Base-by-base conservation (phyloP, 306 rosid genomes). In the Quercus dentata region DNA sequence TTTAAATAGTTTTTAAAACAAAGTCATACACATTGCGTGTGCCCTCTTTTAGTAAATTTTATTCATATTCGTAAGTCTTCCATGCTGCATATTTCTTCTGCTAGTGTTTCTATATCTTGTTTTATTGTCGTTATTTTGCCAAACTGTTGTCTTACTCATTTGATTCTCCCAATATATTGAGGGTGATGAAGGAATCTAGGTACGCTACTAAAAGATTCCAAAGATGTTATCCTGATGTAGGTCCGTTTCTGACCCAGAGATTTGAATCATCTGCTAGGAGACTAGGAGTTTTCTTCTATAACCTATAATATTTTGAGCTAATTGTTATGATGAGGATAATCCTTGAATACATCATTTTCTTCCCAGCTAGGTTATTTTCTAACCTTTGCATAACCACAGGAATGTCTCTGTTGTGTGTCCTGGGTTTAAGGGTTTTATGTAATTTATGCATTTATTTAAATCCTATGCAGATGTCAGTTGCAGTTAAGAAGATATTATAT, bases 401-500 rank as follows among this genome's bases (percentile, higher is more conserved):
- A 62, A 14, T 62, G 38, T 62, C 38, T 62, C 38, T 27, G 11
- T 19, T 28, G 33, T 28, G 33, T 62, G 33, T 59, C 4, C 18
- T 23, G 13, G 8, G 58, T 0, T 18, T 69, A 5, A 11, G 15
- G 1, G 13, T 21, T 4, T 33, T 18, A 2, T 73, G 56, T 74
- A 17, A 41, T 63, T 63, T 27, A 10, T 46, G 44, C 33, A 18
- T 31, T 15, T 31, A 23, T 56, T 72, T 64, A 49, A 33, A 74
- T 81, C 69, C 61, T 59, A 21, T 82, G 86, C 94, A 95, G 99
- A 83, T 96, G 86, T 81, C 96, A 44, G 82, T 88, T 54, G 99
- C 97, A 80, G 75, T 96, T 57, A 93, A 89, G 89, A 93, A 90
- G 93, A 91, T 96, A 76, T 46, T 96, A 78, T 96, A 96, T 82